Conservation (phyloP, 2,329 filamentous ascomycete genomes). For the Mycosphaerella sp. region DNA sequence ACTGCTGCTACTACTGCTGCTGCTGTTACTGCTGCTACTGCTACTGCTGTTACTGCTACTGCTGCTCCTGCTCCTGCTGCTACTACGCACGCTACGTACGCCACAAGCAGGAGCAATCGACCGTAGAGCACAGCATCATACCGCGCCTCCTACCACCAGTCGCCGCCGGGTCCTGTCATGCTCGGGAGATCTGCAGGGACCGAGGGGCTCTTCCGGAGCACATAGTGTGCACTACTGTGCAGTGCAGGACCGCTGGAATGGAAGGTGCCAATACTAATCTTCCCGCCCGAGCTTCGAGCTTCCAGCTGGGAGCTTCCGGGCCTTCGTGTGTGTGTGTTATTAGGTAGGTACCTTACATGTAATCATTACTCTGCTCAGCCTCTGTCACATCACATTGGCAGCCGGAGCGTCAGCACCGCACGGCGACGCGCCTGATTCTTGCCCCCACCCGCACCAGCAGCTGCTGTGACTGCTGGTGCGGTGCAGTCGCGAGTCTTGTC, state of each 20-base stretch:
- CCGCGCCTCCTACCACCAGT: neutral
- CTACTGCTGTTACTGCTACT: no score
- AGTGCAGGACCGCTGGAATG: neutral
- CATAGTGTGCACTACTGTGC: neutral
- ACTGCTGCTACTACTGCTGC: no score
- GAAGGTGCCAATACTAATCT: neutral
- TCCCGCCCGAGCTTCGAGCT: no score
- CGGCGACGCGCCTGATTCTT: neutral
- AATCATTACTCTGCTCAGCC: conserved; percentile 3
- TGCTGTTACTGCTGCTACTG: neutral
- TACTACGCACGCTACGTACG: neutral
- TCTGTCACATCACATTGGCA: neutral
- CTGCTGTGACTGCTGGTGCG: neutral
- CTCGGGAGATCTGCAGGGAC: conserved; percentile 15
- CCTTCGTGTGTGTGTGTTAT: neutral
- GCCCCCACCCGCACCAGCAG: neutral
- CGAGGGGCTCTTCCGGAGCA: neutral
- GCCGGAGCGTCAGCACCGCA: neutral
- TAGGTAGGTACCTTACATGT: no score
- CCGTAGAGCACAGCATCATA: neutral
- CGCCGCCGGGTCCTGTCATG: neutral
- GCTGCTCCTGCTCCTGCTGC: no score
- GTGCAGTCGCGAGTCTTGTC: neutral
- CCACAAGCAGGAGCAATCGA: neutral
- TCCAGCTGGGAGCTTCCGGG: neutral